Base-by-base conservation (phyloP, 148 eudicot genomes). In the Fagopyrum esculentum region DNA sequence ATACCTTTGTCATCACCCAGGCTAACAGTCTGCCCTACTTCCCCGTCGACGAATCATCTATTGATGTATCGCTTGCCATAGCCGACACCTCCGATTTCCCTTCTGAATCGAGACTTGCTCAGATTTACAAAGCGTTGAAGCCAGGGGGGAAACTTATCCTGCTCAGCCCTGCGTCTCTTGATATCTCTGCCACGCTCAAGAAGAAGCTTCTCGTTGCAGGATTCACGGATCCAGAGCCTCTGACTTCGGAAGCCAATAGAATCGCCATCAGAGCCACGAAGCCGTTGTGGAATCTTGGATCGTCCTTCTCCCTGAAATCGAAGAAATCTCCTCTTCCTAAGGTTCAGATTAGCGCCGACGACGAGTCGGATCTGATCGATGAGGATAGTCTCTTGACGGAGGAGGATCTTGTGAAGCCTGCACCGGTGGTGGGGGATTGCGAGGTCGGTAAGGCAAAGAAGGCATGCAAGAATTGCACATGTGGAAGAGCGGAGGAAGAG, bases 401-500 rank as follows among this genome's bases (percentile, higher is more conserved):
- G 83, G 98, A 92, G 77, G 97, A 95, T 81, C 64, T 86, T 78
- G 90, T 85, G 85, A 95, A 92, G 82, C 98, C 98, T 45, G 70
- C 19, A 45, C 46, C 70, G 45, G 45, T 9, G 45, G 70, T 78
- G 43, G 92, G 84, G 48, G 97, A 95, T 80, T 95, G 98, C 79
- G 97, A 90, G 84, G 92, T 95, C 81, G 97, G 89, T 81, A 84
- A 76, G 78, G 85, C 96, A 46, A 85, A 86, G 82, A 92, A 90
- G 84, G 98, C 98, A 72, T 95, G 97, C 89, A 95, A 95, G 86
- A 90, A 95, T 72, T 95, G 98, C 75, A 77, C 82, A 16, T 95
- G 98, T 83, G 98, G 98, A 81, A 81, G 98, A 80, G 98, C 96
- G 35, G 98, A 89, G 86, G 93, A 73, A 69, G 98, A 92, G 79